Base-by-base conservation (phyloP, 306 rosid species). In the Vicia sativa region DNA sequence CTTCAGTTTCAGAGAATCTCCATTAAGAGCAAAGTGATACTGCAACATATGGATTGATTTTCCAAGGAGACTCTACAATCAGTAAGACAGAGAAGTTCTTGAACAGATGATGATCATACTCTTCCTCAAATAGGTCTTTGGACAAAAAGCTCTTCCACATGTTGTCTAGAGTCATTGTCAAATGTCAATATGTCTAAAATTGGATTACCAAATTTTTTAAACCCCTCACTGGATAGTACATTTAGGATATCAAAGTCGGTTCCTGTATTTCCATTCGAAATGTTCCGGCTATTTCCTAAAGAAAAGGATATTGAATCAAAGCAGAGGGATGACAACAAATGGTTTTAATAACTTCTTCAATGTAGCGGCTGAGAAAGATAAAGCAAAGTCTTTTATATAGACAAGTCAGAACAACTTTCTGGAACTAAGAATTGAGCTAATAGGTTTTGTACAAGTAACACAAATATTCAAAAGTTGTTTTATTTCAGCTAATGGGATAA, bases 21-120 rank as follows among this genome's bases (percentile, higher is more conserved):
- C 89, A 80, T 56, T 77, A 19, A 86, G 65, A 54, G 84, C 72
- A 73, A 81, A 78, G 86, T 83, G 86, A 78, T 77, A 74, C 76
- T 69, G 68, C 81, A 92, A 63, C 90, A 92, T 90, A 44, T 63
- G 63, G 71, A 87, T 55, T 64, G 86, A 72, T 77, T 87, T 90
- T 71, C 93, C 90, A 79, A 92, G 93, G 81, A 92, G 93, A 80
- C n/a, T n/a, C 96, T 90, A 52, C 58, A 42, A 80, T 86, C 71
- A 21, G 77, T 60, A 76, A 85, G 84, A 71, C 60, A 39, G 9
- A 87, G 67, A 66, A 92, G 78, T 73, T 92, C 90, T 66, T 72
- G 77, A 69, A 73, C 49, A 69, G 96, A 85, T 66, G 77, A 77
- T 38, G 96, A 96, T 75, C 84, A 72, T 71, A 87, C 34, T 90